Evolutionary conservation across 768 basidiomycete genomes (phyloP).

Genomic region (Lanmaoa rubissima): DNA sequence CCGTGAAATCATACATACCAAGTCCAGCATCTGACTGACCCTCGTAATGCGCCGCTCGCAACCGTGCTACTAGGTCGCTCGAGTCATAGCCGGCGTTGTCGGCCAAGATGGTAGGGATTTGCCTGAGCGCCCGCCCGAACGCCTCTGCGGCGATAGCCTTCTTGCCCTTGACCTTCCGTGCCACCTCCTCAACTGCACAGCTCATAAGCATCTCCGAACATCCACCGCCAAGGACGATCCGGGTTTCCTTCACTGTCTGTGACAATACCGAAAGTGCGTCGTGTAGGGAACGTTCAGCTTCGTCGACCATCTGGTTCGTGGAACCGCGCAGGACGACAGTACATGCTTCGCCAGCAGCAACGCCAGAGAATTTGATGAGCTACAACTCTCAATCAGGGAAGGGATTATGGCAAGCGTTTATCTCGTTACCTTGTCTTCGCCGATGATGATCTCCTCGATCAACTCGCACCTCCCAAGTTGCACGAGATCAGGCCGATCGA

Average conservation of each 20-base stretch:
- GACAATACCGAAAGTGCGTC: constrained; percentile 97
- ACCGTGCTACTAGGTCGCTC: constrained; percentile 86
- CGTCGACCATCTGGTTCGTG: constrained; percentile 98
- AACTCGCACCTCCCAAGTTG: constrained; percentile 91
- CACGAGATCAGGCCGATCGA: constrained; percentile 88
- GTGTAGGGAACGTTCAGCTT: constrained; percentile 96
- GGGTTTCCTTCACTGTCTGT: constrained; percentile 96
- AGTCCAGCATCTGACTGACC: constrained; percentile 84
- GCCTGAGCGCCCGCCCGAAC: constrained; percentile 83
- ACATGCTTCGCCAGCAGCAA: constrained; percentile 96
- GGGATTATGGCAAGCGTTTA: neutral
- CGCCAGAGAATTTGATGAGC: constrained; percentile 99
- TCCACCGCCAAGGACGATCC: constrained; percentile 92
- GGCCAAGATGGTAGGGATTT: constrained; percentile 95
- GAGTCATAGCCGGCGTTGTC: constrained; percentile 99
- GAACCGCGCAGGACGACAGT: constrained; percentile 97
- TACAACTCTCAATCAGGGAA: constrained; percentile 32
- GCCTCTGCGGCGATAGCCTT: constrained; percentile 94
- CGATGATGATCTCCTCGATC: constrained; percentile 99
- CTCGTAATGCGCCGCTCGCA: constrained; percentile 93
- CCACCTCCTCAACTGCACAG: constrained; percentile 88
- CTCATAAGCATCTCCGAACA: constrained; percentile 99
- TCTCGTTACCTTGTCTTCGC: constrained; percentile 86
- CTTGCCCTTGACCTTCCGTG: constrained; percentile 84
- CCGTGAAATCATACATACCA: constrained; percentile 48